Base-by-base conservation (phyloP, 2,329 filamentous ascomycete species). In the Cordyceps javanica region DNA sequence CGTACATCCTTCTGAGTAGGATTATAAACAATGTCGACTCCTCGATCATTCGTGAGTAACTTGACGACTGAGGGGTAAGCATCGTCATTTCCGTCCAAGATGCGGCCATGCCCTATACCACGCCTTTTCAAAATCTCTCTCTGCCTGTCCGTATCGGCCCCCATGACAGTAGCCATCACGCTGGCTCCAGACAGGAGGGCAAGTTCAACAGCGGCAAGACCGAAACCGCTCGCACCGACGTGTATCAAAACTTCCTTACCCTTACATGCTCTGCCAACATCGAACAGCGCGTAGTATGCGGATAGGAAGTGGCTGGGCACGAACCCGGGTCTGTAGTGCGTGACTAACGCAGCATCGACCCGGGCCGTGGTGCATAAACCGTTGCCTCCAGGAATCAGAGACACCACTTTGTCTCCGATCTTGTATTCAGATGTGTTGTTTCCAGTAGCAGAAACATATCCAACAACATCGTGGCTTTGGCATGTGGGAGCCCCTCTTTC, bases 11-110 rank as follows among this genome's bases (percentile, higher is more conserved):
- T 63, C 49, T 72, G 71, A 0, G 77, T 75, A 0, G 78, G 69
- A 60, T 79, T 77, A 53, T 79, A 78, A 2, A 80, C 67, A 3
- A 79, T 59, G 45, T 81, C 74, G 2, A 78, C 64, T 13, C 72
- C 72, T 30, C 61, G 62, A 3, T 63, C 66, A 14, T 59, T 60
- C 1, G 74, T 77, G 19, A 68, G 55, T 0, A 66, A 60, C 26
- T 68, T 62, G 34, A 79, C 60, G 3, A 62, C 53, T 0, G 64
- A 61, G 10, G 72, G 68, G 19, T 75, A 72, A 19, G 62, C 65
- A 26, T 72, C 69, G 5, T 68, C 65, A 26, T 70, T 68, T 0
- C 65, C 68, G 28, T 71, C 66, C 3, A 82, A 61, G 13, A 81
- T 75, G 23, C 69, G 69, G 2, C 69, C 59, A 0, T 67, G 49